Evolutionary conservation across 2,329 filamentous ascomycete species (phyloP), one percentile per base, ranked within the genome.

Genomic region (Penicillium sp.): DNA sequence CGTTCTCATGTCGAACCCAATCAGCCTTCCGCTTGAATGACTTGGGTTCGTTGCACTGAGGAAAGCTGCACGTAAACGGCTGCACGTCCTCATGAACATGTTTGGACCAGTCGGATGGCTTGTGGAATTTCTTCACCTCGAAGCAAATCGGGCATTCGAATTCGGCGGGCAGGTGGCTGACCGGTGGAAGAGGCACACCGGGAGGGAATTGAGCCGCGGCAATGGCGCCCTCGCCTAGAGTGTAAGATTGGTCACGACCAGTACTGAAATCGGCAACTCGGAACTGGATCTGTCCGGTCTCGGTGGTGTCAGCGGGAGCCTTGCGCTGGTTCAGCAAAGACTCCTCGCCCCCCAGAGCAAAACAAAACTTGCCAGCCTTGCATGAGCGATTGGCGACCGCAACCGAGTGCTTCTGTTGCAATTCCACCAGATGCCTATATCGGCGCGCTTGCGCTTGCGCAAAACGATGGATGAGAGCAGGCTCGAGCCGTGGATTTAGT

Each of bases 101-200:
- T 69, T 96, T 96, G 1, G 91, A 95, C 92, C 92, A 96, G 71
- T 96, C 92, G 0, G 91, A 96, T 14, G 91, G 92, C 70, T 96
- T 96, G 62, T 86, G 83, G 62, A 94, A 91, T 63, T 85, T 90
- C 77, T 94, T 95, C 46, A 85, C 81, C 61, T 86, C 84, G 75
- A 90, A 96, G 74, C 92, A 96, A 20, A 96, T 76, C 33, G 88
- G 87, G 61, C 92, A 96, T 74, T 96, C 92, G 55, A 96, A 92
- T 65, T 92, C 86, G 3, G 91, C 90, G 0, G 92, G 92, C 6
- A 96, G 79, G 14, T 82, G 81, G 51, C 77, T 80, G 2, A 90
- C 87, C 1, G 90, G 90, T 5, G 92, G 92, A 71, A 90, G 81
- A 6, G 90, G 90, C 5, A 96, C 90, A 20, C 90, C 89, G 4